Base-by-base conservation (phyloP, 345 rosid species). In the Sonneratia alba region DNA sequence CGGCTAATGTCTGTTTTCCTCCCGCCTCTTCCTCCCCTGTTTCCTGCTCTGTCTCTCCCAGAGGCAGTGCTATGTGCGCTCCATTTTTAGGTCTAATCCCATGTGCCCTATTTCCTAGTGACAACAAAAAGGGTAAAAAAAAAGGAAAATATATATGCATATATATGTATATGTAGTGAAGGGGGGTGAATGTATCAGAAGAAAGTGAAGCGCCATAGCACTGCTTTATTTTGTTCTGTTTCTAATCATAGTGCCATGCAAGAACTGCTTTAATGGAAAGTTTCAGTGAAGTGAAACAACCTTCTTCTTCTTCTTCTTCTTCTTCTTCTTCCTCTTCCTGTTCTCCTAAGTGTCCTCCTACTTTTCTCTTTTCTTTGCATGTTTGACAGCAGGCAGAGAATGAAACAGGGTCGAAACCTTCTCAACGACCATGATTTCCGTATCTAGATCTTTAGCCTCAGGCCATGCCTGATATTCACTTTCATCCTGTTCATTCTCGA, bases 21-120 rank as follows among this genome's bases (percentile, higher is more conserved):
- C 11, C 34, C 63, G 2, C 14, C 34, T 57, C 34, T 62, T 32
- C 12, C 34, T 21, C 22, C 13, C 37, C 32, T 34, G 7, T 24
- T 24, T 65, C 13, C 51, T 72, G 36, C 38, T 68, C 12, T 67
- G 34, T 21, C 14, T 21, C 49, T 70, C 19, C 10, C 14, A 45
- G 10, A 36, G 67, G 71, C 82, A 81, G 91, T 75, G 90, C 91
- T 89, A 86, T 79, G 76, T 76, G 84, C 80, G 87, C 91, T 86
- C 87, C 96, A 82, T 74, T 79, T 77, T 76, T 73, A 36, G 62
- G 47, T 70, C 66, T 56, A 53, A 40, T 71, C 49, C 51, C 67
- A 27, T 62, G 18, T 61, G 40, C 34, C 53, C 42, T 59, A 7
- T 62, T 0, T 62, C 38, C 61, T 61, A n/a, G 36, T 32, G 36